Percentiles rank a stretch among this genome's conserved stretches.
Conservation (phyloP, 257 asterid species). For the Leptodermis oblonga region DNA sequence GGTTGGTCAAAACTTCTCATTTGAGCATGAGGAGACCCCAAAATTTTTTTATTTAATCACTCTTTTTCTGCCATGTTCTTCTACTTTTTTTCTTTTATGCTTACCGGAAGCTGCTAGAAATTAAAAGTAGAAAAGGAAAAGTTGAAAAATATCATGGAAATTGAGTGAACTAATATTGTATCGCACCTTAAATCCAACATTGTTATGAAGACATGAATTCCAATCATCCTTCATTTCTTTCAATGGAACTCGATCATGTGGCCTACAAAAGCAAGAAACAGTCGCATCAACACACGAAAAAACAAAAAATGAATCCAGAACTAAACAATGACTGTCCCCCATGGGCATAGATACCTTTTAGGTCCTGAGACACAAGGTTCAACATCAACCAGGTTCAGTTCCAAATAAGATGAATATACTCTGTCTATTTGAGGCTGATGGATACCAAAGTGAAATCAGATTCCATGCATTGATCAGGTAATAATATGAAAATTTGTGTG, state of each 20-base stretch:
- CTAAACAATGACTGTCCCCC: background rate
- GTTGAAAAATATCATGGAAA: background rate
- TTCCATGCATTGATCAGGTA: background rate
- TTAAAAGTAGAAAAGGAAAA: background rate
- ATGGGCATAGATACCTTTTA: constrained; percentile 46
- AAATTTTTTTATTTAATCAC: background rate
- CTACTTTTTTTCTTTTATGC: background rate
- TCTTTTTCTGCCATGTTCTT: background rate
- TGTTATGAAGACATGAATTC: constrained; percentile 77
- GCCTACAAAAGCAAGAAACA: constrained; percentile 43
- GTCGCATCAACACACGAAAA: background rate
- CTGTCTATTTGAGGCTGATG: constrained; percentile 74
- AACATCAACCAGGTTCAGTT: constrained; percentile 64
- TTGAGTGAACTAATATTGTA: background rate
- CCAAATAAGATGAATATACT: constrained; percentile 67
- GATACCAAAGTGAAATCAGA: background rate
- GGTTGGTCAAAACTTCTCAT: background rate
- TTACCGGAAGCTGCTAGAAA: background rate
- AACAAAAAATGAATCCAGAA: background rate
- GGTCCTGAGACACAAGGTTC: constrained; percentile 94
- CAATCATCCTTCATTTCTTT: constrained; percentile 89
- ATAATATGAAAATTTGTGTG: background rate
- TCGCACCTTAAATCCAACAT: constrained; percentile 82
- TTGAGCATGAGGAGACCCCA: background rate
- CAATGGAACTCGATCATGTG: constrained; percentile 78